Evolutionary conservation across 805 yeast genomes (phyloP).

Genomic region (Barnettozyma siamensis): DNA sequence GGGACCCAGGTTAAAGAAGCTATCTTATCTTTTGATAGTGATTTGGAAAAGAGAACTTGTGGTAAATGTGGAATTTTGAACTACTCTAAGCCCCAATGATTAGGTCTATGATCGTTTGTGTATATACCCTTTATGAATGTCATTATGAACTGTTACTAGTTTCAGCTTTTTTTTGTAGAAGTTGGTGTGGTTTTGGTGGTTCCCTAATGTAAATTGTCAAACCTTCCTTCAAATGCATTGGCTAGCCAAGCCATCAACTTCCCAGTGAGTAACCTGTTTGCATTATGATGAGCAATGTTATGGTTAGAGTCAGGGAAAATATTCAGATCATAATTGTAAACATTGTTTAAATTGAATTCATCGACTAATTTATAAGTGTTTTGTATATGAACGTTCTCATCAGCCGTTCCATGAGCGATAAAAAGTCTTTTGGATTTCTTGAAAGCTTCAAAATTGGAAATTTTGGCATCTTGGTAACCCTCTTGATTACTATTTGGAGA

Average conservation of each 20-base stretch:
- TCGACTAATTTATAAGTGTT: constrained; percentile 61
- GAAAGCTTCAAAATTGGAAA: constrained; percentile 39
- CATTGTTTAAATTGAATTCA: constrained; percentile 41
- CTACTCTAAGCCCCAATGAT: constrained; percentile 51
- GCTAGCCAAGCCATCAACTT: constrained; percentile 55
- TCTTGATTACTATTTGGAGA: constrained; percentile 42
- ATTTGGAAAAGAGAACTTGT: constrained; percentile 64
- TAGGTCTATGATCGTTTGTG: too few species aligned
- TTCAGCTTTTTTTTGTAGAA: too few species aligned
- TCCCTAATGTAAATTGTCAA: constrained; percentile 15
- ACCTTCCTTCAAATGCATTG: constrained; percentile 45
- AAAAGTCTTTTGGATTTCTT: constrained; percentile 49
- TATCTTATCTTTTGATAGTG: constrained; percentile 62
- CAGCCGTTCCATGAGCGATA: constrained; percentile 79
- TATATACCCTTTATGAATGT: too few species aligned
- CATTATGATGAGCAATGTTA: constrained; percentile 73
- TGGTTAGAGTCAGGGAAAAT: constrained; percentile 94
- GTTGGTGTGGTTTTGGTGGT: not conserved
- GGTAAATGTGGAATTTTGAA: constrained; percentile 66
- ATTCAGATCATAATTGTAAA: constrained; percentile 80
- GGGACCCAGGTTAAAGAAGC: constrained; percentile 90
- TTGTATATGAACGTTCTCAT: constrained; percentile 78
- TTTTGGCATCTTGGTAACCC: constrained; percentile 44
- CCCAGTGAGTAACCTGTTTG: constrained; percentile 65
- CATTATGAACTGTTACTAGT: too few species aligned